A percentile compares a stretch with the other conserved stretches of the same genome.
These are phyloP conservation scores for Microcyclosporella mali DNA, from an alignment of 2,329 filamentous ascomycete genomes.

Conservation along the genomic window DNA sequence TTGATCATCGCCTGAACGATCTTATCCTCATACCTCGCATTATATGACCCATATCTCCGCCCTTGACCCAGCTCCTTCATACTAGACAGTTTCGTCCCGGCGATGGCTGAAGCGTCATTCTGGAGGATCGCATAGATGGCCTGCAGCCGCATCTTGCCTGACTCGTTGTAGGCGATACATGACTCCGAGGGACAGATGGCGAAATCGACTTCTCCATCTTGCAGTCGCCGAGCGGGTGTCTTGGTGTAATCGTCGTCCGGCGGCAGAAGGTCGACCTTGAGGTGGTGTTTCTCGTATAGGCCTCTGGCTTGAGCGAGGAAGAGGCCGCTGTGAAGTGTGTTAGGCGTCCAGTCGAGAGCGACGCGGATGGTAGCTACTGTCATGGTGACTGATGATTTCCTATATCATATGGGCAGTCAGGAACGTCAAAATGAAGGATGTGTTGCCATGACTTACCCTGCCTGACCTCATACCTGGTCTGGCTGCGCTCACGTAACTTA, in stretches of 20 bases:
- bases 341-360: conserved; percentile 32
- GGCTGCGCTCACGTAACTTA: no score
- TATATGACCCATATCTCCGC: conserved; percentile 28
- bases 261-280: conserved; percentile 27
- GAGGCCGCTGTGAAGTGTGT: conserved; percentile 31
- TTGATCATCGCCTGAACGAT: conserved; percentile 27
- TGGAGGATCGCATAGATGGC: conserved; percentile 32
- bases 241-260: conserved; percentile 25
- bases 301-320: conserved; percentile 22
- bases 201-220: conserved; percentile 26
- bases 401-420: no score
- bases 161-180: conserved; percentile 29
- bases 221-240: conserved; percentile 27
- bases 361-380: conserved; percentile 21
- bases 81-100: conserved; percentile 21
- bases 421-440: no score
- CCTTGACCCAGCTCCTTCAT: conserved; percentile 23
- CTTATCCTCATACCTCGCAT: conserved; percentile 29
- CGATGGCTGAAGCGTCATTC: conserved; percentile 29
- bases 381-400: conserved; percentile 12
- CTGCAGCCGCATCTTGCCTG: conserved; percentile 25
- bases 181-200: conserved; percentile 31
- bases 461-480: no score
- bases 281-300: conserved; percentile 20
- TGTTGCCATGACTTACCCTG: no score